Percentiles rank a stretch among this genome's conserved stretches.
phyloP scores from a whole-genome alignment of 495 filamentous ascomycete species.

The Neurospora sublineolata region DNA sequence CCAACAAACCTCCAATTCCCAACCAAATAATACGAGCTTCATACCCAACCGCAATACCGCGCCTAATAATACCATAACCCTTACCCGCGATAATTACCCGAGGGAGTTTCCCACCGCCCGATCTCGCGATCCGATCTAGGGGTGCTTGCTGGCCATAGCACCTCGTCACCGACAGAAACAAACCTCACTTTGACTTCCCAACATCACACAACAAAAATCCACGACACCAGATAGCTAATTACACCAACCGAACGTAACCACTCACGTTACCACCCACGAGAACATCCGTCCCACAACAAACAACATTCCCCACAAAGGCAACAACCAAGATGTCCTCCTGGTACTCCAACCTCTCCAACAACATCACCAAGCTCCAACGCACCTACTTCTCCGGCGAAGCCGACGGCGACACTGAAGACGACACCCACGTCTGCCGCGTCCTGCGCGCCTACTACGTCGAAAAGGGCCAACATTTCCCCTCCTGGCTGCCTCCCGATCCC shows the following conservation, averaged over 20 bases:
- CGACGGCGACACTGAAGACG: slow-evolving; percentile 88
- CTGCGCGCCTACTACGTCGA: slow-evolving; percentile 92
- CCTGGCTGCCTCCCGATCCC: slow-evolving; percentile 83
- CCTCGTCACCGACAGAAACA: neutral
- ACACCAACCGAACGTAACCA: neutral
- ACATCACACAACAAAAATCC: neutral
- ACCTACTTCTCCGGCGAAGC: slow-evolving; percentile 66
- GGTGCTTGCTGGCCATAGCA: neutral
- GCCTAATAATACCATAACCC: neutral
- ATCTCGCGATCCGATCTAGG: neutral
- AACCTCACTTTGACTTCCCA: neutral
- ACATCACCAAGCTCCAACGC: slow-evolving; percentile 69
- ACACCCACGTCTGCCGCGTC: slow-evolving; percentile 88
- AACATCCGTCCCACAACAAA: neutral
- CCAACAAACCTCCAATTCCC: neutral
- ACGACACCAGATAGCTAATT: neutral
- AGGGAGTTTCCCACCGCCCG: neutral
- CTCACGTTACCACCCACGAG: neutral
- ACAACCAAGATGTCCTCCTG: slow-evolving; percentile 58
- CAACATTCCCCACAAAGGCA: neutral
- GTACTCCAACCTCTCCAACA: slow-evolving; percentile 65
- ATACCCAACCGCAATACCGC: neutral
- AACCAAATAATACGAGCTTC: neutral
- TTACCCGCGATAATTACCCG: neutral
- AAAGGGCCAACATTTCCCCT: slow-evolving; percentile 69